A percentile compares a stretch with the other conserved stretches of the same genome.
Conservation (phyloP, 2,329 filamentous ascomycete species). For the Acephala macrosclerotiorum region DNA sequence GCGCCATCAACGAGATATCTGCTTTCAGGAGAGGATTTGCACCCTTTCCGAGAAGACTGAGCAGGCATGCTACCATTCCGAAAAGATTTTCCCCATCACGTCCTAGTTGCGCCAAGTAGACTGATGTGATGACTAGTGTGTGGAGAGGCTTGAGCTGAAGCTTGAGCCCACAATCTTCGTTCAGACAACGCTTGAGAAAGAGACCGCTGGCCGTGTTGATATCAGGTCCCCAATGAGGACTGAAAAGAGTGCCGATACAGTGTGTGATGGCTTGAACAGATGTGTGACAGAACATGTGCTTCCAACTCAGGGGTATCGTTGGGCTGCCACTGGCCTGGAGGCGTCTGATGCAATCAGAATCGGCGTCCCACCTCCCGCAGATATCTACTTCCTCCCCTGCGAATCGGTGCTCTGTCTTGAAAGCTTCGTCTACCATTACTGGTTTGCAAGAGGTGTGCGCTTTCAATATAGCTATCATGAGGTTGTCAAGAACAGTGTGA, state of each 20-base stretch:
- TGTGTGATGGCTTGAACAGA: slow-evolving; percentile 49
- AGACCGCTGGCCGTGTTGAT: slow-evolving; percentile 30
- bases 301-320: slow-evolving; percentile 48
- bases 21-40: slow-evolving; percentile 38
- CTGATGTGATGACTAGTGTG: slow-evolving; percentile 46
- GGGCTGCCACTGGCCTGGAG: slow-evolving; percentile 40
- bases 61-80: slow-evolving; percentile 47
- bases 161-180: slow-evolving; percentile 42
- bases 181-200: slow-evolving; percentile 26
- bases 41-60: slow-evolving; percentile 44
- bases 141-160: slow-evolving; percentile 46
- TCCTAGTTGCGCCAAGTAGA: slow-evolving; percentile 44
- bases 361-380: slow-evolving; percentile 52
- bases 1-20: slow-evolving; percentile 18
- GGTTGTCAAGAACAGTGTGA: slow-evolving; percentile 49
- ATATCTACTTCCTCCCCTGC: slow-evolving; percentile 51
- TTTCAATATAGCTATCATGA: slow-evolving; percentile 48
- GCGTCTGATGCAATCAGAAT: slow-evolving; percentile 46
- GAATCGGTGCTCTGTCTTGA: slow-evolving; percentile 41
- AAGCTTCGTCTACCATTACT: slow-evolving; percentile 39
- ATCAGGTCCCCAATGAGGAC: slow-evolving; percentile 16
- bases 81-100: slow-evolving; percentile 48
- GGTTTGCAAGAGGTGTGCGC: slow-evolving; percentile 45
- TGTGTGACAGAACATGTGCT: slow-evolving; percentile 54
- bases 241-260: slow-evolving; percentile 42